phyloP scores from a whole-genome alignment of 768 basidiomycete genomes.

The Panaeolus cyanescens region DNA sequence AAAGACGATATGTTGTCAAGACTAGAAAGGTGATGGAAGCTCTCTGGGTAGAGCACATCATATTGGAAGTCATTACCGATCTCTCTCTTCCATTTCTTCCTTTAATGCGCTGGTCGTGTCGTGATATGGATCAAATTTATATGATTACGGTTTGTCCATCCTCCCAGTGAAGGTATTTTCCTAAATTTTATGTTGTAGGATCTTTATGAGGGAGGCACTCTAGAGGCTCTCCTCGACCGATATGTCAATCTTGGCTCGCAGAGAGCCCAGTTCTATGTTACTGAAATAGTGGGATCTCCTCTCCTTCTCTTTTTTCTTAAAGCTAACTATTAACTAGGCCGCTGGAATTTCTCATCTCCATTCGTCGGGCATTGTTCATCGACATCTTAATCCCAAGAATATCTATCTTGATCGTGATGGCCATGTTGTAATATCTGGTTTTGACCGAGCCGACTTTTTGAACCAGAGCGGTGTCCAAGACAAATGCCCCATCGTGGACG shows the following conservation, averaged over 20 bases:
- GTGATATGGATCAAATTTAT: conserved; percentile 37
- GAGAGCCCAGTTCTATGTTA: conserved; percentile 43
- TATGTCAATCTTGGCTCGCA: conserved; percentile 36
- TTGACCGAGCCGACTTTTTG: conserved; percentile 37
- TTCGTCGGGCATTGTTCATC: conserved; percentile 46
- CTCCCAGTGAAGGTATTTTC: no score
- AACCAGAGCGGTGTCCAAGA: not conserved
- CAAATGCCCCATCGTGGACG: conserved; percentile 13
- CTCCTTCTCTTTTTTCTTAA: not conserved
- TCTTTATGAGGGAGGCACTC: conserved; percentile 13
- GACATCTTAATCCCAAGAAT: conserved; percentile 44
- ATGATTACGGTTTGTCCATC: conserved; percentile 38
- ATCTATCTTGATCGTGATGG: conserved; percentile 45
- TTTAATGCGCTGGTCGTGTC: conserved; percentile 40
- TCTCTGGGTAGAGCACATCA: conserved; percentile 31
- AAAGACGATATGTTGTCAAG: conserved; percentile 29
- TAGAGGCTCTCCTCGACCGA: conserved; percentile 30
- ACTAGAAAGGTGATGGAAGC: conserved; percentile 24
- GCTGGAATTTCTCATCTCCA: conserved; percentile 48
- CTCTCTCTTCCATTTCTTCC: conserved; percentile 38
- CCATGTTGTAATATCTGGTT: conserved; percentile 47
- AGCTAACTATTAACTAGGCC: conserved; percentile 26
- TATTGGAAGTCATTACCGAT: conserved; percentile 36
- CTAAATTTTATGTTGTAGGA: no score
- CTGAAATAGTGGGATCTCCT: conserved; percentile 45